These are phyloP conservation scores for Apophysomyces trapeziformis DNA, from an alignment of 371 early-diverging fungal genomes.

Conservation along the genomic window DNA sequence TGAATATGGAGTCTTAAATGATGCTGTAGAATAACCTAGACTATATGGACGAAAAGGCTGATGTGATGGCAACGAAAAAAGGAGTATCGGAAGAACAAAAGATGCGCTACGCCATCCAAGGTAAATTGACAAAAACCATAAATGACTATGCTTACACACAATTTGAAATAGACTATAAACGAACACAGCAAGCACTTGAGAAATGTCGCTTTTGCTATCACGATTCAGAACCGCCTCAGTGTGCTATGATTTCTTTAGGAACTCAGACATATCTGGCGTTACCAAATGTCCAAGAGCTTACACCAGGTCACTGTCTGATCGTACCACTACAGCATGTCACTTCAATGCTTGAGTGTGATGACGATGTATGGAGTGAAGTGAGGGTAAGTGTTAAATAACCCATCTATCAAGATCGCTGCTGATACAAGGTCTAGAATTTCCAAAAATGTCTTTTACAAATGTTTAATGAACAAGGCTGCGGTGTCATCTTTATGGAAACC, in stretches of 20 bases:
- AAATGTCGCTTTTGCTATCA: conserved; percentile 83
- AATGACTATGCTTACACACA: not conserved
- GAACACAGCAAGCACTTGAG: conserved; percentile 68
- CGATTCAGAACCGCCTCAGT: conserved; percentile 60
- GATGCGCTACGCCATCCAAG: conserved; percentile 63
- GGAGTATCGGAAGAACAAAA: conserved; percentile 68
- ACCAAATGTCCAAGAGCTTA: conserved; percentile 74
- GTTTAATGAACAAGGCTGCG: conserved; percentile 71
- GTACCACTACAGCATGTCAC: conserved; percentile 87
- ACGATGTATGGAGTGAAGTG: conserved; percentile 93
- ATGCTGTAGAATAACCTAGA: conserved; percentile 70
- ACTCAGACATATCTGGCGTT: conserved; percentile 81
- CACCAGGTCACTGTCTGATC: conserved; percentile 88
- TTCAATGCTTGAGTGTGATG: conserved; percentile 85
- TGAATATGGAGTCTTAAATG: not conserved
- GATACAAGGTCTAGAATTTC: conserved; percentile 68
- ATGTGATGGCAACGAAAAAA: conserved; percentile 71
- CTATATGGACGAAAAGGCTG: conserved; percentile 91
- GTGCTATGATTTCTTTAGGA: conserved; percentile 81
- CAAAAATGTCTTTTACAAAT: conserved; percentile 92
- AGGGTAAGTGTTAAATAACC: conserved; percentile 49
- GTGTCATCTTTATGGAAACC: conserved; percentile 89
- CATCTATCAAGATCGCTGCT: too few relatives aligned
- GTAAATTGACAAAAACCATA: conserved; percentile 30
- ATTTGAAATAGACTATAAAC: conserved; percentile 62